These are phyloP conservation scores for Ceratocystis albifundus DNA, from an alignment of 2,329 filamentous ascomycete species.

Conservation along the genomic window DNA sequence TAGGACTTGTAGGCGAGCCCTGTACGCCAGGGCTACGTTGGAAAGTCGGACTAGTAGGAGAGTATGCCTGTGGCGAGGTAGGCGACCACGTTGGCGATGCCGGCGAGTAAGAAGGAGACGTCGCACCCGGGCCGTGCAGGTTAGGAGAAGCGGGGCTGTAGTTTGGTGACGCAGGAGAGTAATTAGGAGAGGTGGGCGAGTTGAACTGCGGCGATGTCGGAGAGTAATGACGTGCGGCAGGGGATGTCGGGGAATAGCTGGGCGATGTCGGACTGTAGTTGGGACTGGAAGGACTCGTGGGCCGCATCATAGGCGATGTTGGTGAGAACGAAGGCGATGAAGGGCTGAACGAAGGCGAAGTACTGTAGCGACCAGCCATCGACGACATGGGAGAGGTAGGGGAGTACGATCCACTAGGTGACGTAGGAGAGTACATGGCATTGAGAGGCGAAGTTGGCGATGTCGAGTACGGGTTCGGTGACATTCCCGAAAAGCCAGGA, in stretches of 20 bases:
- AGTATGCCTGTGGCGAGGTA: conserved; percentile 55
- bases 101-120: conserved; percentile 54
- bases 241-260: conserved; percentile 52
- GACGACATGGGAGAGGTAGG: conserved; percentile 60
- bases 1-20: conserved; percentile 55
- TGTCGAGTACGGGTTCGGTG: conserved; percentile 65
- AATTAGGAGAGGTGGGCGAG: conserved; percentile 62
- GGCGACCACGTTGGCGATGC: conserved; percentile 70
- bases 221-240: conserved; percentile 47
- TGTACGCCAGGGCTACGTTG: conserved; percentile 43
- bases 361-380: conserved; percentile 41
- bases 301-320: conserved; percentile 47
- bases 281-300: conserved; percentile 45
- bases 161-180: conserved; percentile 58
- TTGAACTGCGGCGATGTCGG: conserved; percentile 67
- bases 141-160: conserved; percentile 60
- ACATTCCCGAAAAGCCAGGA: conserved; percentile 44
- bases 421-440: conserved; percentile 61
- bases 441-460: conserved; percentile 51
- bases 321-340: conserved; percentile 53
- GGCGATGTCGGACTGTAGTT: conserved; percentile 56
- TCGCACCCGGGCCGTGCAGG: conserved; percentile 35
- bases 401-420: conserved; percentile 61
- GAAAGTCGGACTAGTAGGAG: conserved; percentile 52
- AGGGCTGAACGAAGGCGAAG: conserved; percentile 52